phyloP scores from a whole-genome alignment of 108 stramenopile genomes.

The Cyclotella cryptica region DNA sequence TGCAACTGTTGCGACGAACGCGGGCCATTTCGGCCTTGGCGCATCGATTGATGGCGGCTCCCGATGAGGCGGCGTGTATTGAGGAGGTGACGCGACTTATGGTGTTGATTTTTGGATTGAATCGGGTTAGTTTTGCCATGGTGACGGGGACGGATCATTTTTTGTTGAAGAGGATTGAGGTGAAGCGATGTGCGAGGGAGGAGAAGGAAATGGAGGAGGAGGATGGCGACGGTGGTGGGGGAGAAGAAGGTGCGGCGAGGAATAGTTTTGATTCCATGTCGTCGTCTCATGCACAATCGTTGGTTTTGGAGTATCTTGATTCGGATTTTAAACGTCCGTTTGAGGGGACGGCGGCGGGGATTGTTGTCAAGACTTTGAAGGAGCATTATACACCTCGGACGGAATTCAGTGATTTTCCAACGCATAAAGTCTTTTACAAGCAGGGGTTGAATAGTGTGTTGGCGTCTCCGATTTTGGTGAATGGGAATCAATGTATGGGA shows the following conservation, averaged over 20 bases:
- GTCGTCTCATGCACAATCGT: background rate
- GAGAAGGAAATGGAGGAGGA: too few relatives aligned
- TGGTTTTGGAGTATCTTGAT: conserved; percentile 33
- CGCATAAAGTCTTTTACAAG: conserved; percentile 5
- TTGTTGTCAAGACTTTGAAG: conserved; percentile 21
- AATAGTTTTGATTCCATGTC: background rate
- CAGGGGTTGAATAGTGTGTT: conserved; percentile 26
- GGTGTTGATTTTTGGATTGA: conserved; percentile 27
- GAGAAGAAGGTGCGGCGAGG: too few relatives aligned
- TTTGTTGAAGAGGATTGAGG: conserved; percentile 6
- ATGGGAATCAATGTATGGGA: conserved; percentile 34
- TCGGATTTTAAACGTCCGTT: conserved; percentile 28
- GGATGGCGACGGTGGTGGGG: too few relatives aligned
- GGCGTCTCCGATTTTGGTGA: conserved; percentile 39
- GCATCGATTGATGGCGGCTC: conserved; percentile 41
- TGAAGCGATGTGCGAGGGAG: background rate
- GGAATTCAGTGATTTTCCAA: conserved; percentile 20
- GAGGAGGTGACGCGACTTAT: conserved; percentile 33
- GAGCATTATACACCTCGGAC: conserved; percentile 32
- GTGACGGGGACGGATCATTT: conserved; percentile 28
- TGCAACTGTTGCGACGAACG: conserved; percentile 29
- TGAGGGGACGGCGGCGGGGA: conserved; percentile 17
- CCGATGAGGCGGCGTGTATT: conserved; percentile 34
- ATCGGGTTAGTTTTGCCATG: conserved; percentile 30
- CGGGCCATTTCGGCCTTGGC: conserved; percentile 37